phyloP scores from a whole-genome alignment of 768 basidiomycete species.

The Naganishia vaughanmartiniae region DNA sequence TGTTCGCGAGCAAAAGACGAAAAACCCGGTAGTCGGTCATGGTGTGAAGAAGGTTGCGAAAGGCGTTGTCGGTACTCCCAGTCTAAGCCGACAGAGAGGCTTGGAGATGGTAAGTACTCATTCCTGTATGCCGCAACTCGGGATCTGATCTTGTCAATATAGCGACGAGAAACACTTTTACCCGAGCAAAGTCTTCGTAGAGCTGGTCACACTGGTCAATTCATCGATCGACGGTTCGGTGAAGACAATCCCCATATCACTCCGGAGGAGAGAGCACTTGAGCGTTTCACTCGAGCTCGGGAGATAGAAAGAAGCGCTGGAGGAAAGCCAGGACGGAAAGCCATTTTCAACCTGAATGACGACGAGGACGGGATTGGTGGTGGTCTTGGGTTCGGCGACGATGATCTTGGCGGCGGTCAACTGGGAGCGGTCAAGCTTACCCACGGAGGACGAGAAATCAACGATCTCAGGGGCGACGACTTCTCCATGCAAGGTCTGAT shows the following conservation, averaged over 20 bases:
- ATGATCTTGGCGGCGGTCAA: constrained; percentile 55
- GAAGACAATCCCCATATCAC: constrained; percentile 89
- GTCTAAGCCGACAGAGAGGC: constrained; percentile 83
- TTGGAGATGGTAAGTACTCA: constrained; percentile 69
- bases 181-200: constrained; percentile 76
- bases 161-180: constrained; percentile 83
- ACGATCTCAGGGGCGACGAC: constrained; percentile 50
- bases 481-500: constrained; percentile 45
- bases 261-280: constrained; percentile 94
- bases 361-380: constrained; percentile 52
- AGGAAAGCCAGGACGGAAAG: constrained; percentile 59
- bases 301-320: constrained; percentile 58
- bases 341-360: constrained; percentile 75
- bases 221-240: constrained; percentile 91
- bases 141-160: constrained; percentile 25
- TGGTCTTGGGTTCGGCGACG: constrained; percentile 45
- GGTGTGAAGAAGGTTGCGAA: constrained; percentile 56
- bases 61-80: constrained; percentile 76
- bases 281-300: constrained; percentile 88
- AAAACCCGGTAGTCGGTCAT: constrained; percentile 48
- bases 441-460: constrained; percentile 47
- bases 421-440: constrained; percentile 37
- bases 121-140: too few species aligned
- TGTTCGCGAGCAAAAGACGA: constrained; percentile 82
- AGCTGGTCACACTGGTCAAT: constrained; percentile 71